Conservation (phyloP, 1,139 yeast genomes). For the Protomyces pachydermus region DNA sequence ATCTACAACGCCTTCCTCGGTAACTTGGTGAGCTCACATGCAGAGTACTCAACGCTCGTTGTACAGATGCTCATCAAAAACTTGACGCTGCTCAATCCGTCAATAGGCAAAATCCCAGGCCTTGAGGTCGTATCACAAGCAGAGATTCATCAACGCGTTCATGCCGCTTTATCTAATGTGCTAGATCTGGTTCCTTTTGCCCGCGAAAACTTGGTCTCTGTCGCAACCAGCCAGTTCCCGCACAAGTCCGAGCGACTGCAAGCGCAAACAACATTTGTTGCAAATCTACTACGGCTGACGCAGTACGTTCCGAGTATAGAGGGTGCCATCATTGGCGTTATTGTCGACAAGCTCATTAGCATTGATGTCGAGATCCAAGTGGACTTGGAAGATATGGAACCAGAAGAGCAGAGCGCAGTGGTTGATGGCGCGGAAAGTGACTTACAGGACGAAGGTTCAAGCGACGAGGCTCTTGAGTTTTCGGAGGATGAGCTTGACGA, state of each 20-base stretch:
- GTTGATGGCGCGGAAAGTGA: constrained; percentile 8
- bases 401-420: constrained; percentile 22
- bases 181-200: constrained; percentile 30
- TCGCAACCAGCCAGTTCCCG: constrained; percentile 28
- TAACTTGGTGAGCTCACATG: constrained; percentile 29
- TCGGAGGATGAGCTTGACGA: constrained; percentile 20
- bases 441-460: not conserved
- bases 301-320: constrained; percentile 27
- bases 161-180: constrained; percentile 28
- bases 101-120: constrained; percentile 18
- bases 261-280: constrained; percentile 28
- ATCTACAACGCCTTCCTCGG: constrained; percentile 29
- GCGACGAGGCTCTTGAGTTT: constrained; percentile 7
- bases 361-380: constrained; percentile 29
- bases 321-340: constrained; percentile 28
- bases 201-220: constrained; percentile 26
- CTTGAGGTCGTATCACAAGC: constrained; percentile 13
- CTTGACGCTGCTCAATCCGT: constrained; percentile 13
- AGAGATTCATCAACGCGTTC: constrained; percentile 28
- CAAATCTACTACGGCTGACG: constrained; percentile 27
- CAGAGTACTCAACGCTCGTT: constrained; percentile 27
- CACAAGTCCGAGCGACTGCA: constrained; percentile 27
- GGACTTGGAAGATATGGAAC: constrained; percentile 27
- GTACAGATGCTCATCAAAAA: constrained; percentile 29
- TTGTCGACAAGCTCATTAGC: constrained; percentile 30